Evolutionary conservation across 495 filamentous ascomycete genomes (phyloP), one percentile per base, ranked within the genome.

Genomic region (Peziza echinospora): DNA sequence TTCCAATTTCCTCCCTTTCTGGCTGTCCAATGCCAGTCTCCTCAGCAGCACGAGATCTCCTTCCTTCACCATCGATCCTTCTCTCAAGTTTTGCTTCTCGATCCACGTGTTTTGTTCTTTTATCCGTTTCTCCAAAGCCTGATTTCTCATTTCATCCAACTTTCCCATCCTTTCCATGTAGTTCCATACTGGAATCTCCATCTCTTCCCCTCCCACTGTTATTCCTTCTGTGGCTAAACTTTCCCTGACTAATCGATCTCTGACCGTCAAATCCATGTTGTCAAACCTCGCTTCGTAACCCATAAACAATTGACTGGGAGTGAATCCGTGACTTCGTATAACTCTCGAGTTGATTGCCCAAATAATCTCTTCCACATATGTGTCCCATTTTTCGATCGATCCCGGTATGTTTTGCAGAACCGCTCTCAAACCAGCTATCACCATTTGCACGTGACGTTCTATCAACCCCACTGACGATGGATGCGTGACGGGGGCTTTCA

Each of bases 1-100:
- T 19, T 51, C 41, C 6, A 48, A 45, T 21, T 48, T 51, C 2
- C 41, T 8, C 2, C 49, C 49, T 4, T 41, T 26, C 2, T 48
- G 28, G 9, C 44, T 34, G 22, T 51, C 46, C 0, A 48, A 3
- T 9, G 22, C 39, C 24, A 48, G 45, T 40, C 41, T 11, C 5
- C 26, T 21, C 5, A 51, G 46, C 7, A 51, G 16, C 0, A 51
- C 45, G 2, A 48, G n/a, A 17, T 51, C 41, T 4, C 41, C 2
- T 25, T 30, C 1, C n/a, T 34, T 34, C n/a, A 34, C 26, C n/a
- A 8, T n/a, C n/a, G 8, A 8, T 8, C n/a, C 26, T 34, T 8
- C 26, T 34, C 7, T 34, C n/a, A 7, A 8, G 8, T 34, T 8
- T 34, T 34, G n/a, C 26, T 34, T n/a, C n/a, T 34, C 26, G 7